Percentiles rank a stretch among this genome's conserved stretches.
Conservation (phyloP, 192 early-diverging fungal species). For the Linnemannia schmuckeri region DNA sequence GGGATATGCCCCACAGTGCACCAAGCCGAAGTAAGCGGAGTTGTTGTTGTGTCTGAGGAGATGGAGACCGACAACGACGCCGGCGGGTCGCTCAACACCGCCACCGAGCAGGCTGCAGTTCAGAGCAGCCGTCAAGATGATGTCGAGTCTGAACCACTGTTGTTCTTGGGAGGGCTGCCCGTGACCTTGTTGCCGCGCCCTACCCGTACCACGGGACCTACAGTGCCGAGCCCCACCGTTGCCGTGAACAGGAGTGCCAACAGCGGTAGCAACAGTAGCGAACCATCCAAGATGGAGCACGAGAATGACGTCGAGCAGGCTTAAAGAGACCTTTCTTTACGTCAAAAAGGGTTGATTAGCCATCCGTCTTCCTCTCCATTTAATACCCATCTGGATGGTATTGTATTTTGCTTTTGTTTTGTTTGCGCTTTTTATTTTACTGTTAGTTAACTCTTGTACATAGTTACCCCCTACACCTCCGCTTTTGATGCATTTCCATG, state of each 20-base stretch:
- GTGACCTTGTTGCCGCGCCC: conserved; percentile 41
- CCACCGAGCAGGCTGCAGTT: conserved; percentile 48
- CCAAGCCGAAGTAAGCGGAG: conserved; percentile 22
- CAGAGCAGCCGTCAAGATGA: conserved; percentile 53
- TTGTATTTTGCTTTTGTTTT: not conserved
- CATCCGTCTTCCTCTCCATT: not conserved
- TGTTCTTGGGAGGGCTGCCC: conserved; percentile 48
- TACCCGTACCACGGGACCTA: not conserved
- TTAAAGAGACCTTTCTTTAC: not conserved
- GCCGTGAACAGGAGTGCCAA: not conserved
- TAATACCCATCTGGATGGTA: conserved; percentile 4
- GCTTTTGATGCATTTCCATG: not conserved
- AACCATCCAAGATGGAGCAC: not conserved
- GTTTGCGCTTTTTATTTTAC: not conserved
- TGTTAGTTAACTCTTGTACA: conserved; percentile 3
- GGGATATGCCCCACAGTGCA: not conserved
- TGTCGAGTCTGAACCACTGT: conserved; percentile 49
- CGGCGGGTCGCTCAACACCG: conserved; percentile 28
- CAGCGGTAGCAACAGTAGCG: not conserved
- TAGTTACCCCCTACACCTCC: not conserved
- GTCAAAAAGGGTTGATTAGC: not conserved
- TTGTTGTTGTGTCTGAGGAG: conserved; percentile 16
- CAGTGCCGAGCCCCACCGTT: conserved; percentile 17
- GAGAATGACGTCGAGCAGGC: not conserved
- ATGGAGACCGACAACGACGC: conserved; percentile 14